Percentiles rank a stretch among this genome's conserved stretches.
phyloP scores from a whole-genome alignment of 2,329 filamentous ascomycete species.

The Talaromyces sp. region DNA sequence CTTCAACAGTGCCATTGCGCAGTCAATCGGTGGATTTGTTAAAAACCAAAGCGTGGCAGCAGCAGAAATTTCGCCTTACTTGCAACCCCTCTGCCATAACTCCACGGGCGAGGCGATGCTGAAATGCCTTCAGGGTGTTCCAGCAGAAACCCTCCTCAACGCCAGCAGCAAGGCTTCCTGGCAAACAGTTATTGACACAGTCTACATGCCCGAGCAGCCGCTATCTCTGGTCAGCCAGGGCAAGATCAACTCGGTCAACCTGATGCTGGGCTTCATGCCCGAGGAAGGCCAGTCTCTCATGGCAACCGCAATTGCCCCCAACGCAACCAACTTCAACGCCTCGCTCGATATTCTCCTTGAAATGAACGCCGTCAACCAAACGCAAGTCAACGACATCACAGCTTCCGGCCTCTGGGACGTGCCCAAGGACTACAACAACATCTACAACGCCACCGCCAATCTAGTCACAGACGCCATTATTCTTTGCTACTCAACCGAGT shows the following conservation, averaged over 20 bases:
- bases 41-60: constrained; percentile 2
- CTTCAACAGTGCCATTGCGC: constrained; percentile 7
- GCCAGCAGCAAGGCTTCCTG: constrained; percentile 6
- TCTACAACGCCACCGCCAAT: constrained; percentile 12
- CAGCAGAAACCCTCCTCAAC: constrained; percentile 9
- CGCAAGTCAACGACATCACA: background rate
- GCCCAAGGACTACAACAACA: constrained; percentile 3
- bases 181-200: constrained; percentile 8
- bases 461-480: constrained; percentile 9
- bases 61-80: background rate
- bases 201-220: constrained; percentile 9
- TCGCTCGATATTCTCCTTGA: background rate
- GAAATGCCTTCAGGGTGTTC: constrained; percentile 3
- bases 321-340: constrained; percentile 4
- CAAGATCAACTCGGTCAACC: constrained; percentile 6
- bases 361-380: background rate
- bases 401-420: constrained; percentile 9
- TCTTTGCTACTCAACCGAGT: constrained; percentile 5
- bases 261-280: constrained; percentile 12
- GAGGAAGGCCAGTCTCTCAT: constrained; percentile 12
- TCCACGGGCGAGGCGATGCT: constrained; percentile 4
- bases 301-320: constrained; percentile 2
- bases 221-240: constrained; percentile 4
- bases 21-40: constrained; percentile 8
- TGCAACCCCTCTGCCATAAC: constrained; percentile 3